phyloP scores from a whole-genome alignment of 2,329 filamentous ascomycete species.

The Zymoseptoria crescenta region DNA sequence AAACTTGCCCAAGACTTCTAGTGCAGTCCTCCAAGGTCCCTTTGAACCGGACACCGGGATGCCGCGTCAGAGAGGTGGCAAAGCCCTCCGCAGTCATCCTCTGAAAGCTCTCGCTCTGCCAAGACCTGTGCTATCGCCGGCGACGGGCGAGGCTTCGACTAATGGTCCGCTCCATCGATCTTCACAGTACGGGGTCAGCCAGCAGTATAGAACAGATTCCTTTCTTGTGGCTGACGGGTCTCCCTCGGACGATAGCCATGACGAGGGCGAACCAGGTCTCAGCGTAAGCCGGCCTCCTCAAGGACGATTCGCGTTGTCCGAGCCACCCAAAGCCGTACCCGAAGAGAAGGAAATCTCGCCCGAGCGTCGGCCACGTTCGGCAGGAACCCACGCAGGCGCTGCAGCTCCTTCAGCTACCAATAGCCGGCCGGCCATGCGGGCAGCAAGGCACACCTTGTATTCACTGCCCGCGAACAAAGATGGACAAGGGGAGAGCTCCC shows the following conservation, averaged over 20 bases:
- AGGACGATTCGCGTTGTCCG: constrained; percentile 24
- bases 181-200: constrained; percentile 28
- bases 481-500: constrained; percentile 23
- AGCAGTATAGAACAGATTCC: constrained; percentile 13
- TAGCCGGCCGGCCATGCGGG: constrained; percentile 19
- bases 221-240: constrained; percentile 20
- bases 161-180: constrained; percentile 29
- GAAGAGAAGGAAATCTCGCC: constrained; percentile 31
- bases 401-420: constrained; percentile 27
- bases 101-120: constrained; percentile 28
- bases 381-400: constrained; percentile 25
- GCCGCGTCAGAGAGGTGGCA: constrained; percentile 16
- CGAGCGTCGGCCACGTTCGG: constrained; percentile 25
- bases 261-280: constrained; percentile 17
- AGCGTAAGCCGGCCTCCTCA: constrained; percentile 20
- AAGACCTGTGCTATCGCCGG: constrained; percentile 25
- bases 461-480: constrained; percentile 9
- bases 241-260: constrained; percentile 23
- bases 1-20: constrained; percentile 11
- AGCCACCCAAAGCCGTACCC: constrained; percentile 28
- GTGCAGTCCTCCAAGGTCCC: constrained; percentile 23
- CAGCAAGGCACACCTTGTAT: constrained; percentile 15
- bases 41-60: constrained; percentile 20
- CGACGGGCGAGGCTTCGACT: constrained; percentile 5
- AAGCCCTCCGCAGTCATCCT: constrained; percentile 22